phyloP scores from a whole-genome alignment of 768 basidiomycete genomes.

The Dioszegia crocea region DNA sequence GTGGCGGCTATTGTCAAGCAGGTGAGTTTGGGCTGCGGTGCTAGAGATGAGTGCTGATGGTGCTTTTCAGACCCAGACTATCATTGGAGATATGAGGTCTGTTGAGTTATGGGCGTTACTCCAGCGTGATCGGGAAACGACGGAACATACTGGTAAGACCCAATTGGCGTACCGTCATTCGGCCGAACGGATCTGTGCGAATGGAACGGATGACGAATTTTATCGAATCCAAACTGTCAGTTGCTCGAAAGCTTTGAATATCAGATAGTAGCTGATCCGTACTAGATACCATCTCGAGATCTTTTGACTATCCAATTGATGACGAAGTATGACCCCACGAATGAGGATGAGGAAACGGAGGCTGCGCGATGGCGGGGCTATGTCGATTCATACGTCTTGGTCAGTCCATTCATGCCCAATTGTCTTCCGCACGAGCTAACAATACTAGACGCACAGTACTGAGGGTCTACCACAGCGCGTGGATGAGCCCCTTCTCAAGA shows the following conservation, averaged over 20 bases:
- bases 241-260: no score
- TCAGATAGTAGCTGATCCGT: not conserved
- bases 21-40: conserved; percentile 53
- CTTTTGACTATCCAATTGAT: conserved; percentile 51
- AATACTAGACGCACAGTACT: conserved; percentile 48
- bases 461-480: conserved; percentile 52
- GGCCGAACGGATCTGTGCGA: conserved; percentile 49
- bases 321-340: conserved; percentile 52
- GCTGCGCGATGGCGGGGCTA: conserved; percentile 53
- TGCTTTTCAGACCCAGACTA: conserved; percentile 68
- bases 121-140: conserved; percentile 58
- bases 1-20: conserved; percentile 87
- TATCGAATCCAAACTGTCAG: conserved; percentile 53
- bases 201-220: conserved; percentile 51
- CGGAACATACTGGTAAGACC: conserved; percentile 41
- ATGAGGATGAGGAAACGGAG: conserved; percentile 52
- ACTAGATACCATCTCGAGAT: conserved; percentile 41
- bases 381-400: conserved; percentile 52
- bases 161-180: conserved; percentile 53
- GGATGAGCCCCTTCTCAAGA: conserved; percentile 50
- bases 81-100: conserved; percentile 75
- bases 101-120: conserved; percentile 79
- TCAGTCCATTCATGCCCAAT: conserved; percentile 16
- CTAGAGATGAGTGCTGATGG: conserved; percentile 14
- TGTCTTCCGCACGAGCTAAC: conserved; percentile 12